Evolutionary conservation across 2,329 filamentous ascomycete genomes (phyloP).

Genomic region (Orbilia ellipsospora): DNA sequence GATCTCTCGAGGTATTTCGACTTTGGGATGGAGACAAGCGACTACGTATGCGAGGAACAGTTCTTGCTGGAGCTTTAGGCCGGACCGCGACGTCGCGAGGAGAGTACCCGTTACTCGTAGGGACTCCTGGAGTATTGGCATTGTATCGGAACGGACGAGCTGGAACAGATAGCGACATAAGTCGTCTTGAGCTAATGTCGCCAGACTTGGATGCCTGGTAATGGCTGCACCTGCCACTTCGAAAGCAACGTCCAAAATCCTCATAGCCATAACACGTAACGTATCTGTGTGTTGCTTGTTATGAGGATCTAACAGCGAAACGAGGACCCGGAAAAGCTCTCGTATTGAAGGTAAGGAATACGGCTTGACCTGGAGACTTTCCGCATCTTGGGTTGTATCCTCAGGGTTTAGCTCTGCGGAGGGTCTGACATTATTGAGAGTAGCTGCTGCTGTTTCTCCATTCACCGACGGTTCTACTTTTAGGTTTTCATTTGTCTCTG

Average conservation of each 20-base stretch:
- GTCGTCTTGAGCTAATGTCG: slow-evolving; percentile 88
- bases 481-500: slow-evolving; percentile 77
- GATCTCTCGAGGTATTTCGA: slow-evolving; percentile 89
- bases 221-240: slow-evolving; percentile 97
- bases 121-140: slow-evolving; percentile 92
- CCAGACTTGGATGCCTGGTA: slow-evolving; percentile 87
- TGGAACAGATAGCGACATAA: slow-evolving; percentile 96
- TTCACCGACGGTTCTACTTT: slow-evolving; percentile 85
- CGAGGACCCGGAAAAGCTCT: slow-evolving; percentile 91
- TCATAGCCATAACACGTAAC: slow-evolving; percentile 95
- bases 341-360: slow-evolving; percentile 95
- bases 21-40: slow-evolving; percentile 89
- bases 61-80: slow-evolving; percentile 96
- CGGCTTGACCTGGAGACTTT: slow-evolving; percentile 71
- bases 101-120: slow-evolving; percentile 91
- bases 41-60: slow-evolving; percentile 94
- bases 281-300: slow-evolving; percentile 92
- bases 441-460: slow-evolving; percentile 65
- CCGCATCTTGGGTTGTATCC: slow-evolving; percentile 63
- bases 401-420: slow-evolving; percentile 63
- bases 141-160: slow-evolving; percentile 93
- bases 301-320: slow-evolving; percentile 92
- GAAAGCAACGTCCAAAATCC: slow-evolving; percentile 95
- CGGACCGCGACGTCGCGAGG: slow-evolving; percentile 86
- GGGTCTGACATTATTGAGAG: slow-evolving; percentile 51